Conservation (phyloP, 2,329 filamentous ascomycete species). For the Alternaria triticimaculans region DNA sequence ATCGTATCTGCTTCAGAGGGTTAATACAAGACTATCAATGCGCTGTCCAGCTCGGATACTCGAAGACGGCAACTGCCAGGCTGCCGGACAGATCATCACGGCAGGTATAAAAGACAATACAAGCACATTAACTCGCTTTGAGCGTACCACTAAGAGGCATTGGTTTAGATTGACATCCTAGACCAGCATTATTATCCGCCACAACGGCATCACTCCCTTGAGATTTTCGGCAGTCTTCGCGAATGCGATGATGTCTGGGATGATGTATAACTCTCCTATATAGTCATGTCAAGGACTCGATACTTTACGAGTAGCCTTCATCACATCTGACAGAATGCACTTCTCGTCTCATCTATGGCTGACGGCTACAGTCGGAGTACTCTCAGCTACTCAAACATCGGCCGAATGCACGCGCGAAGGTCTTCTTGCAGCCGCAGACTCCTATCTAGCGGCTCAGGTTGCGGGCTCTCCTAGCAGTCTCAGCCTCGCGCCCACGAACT, state of each 20-base stretch:
- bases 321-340: neutral
- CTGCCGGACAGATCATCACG: neutral
- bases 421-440: conserved; percentile 32
- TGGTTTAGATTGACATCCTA: conserved; percentile 8
- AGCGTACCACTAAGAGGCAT: conserved; percentile 28
- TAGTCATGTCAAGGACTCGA: neutral
- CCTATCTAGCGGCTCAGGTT: conserved; percentile 33
- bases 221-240: conserved; percentile 1
- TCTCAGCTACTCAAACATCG: neutral
- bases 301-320: neutral
- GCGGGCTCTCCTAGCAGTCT: conserved; percentile 24
- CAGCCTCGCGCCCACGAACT: conserved; percentile 28
- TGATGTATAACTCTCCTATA: neutral
- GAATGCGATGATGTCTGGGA: neutral
- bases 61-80: neutral
- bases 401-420: conserved; percentile 35
- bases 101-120: neutral
- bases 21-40: neutral
- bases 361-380: neutral
- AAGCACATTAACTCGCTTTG: conserved; percentile 17
- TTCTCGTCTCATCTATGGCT: too few relatives aligned
- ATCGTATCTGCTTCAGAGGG: neutral
- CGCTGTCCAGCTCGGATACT: neutral
- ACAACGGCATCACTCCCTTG: conserved; percentile 6
- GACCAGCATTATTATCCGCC: conserved; percentile 17